Evolutionary conservation across 1,139 yeast genomes (phyloP), one percentile per base, ranked within the genome.

Genomic region (Eremothecium coryli): DNA sequence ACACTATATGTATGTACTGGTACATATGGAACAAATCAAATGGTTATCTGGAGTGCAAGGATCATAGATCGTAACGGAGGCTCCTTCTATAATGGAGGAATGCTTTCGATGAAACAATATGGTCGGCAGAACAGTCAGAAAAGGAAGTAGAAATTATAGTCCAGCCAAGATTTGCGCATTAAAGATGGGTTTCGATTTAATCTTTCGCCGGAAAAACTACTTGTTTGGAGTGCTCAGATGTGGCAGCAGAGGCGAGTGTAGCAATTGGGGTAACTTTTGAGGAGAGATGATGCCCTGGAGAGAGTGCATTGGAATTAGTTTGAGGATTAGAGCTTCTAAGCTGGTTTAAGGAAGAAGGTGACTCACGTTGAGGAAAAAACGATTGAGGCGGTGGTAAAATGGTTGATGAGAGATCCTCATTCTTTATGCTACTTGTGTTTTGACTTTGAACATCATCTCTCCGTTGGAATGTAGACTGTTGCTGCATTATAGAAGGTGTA

Each of bases 371-470:
- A 12, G 26, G 12, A 9, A 16, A n/a, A 8, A 11, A 15, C 3
- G 26, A 11, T 14, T 29, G 32, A 11, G 26, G 32, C 4, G 32
- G 32, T n/a, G 26, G 32, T 6, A 20, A 26, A 11, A 29, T n/a
- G 12, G 20, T 27, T 3, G 20, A 4, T 11, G 10, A 11, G 8
- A 12, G n/a, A 9, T 18, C 22, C n/a, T 27, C 22, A 15, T 27
- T 4, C 4, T n/a, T 5, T n/a, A n/a, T 10, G 8, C 22, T 4
- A 5, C 22, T 11, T 10, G n/a, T 11, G 22, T 17, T 20, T 20
- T 16, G 3, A 14, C 22, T 17, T n/a, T 27, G 30, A 4, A 27
- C 9, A 18, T 4, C 22, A n/a, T 27, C 30, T 6, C 30, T 27
- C 14, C 22, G 15, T 15, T 14, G 22, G 22, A 27, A 17, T 7